These are phyloP conservation scores for Yamagishiella unicocca DNA, from an alignment of 139 green algal species.

Conservation along the genomic window DNA sequence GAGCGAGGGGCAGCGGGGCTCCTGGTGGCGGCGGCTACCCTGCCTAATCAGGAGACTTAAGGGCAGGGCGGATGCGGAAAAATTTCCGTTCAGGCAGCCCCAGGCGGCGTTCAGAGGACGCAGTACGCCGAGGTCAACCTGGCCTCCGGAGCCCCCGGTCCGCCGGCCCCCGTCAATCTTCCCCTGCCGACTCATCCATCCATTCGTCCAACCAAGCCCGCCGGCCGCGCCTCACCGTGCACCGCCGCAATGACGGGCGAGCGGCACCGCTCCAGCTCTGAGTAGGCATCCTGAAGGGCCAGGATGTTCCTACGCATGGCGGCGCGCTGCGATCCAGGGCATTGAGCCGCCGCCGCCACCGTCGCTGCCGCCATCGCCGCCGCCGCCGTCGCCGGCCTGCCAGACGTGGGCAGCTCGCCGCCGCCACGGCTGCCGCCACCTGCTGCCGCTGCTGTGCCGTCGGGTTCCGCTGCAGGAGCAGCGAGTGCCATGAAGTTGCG, in stretches of 20 bases:
- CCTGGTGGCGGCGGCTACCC: too few species aligned
- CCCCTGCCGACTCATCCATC: too few species aligned
- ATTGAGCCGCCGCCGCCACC: not conserved
- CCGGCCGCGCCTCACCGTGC: constrained; percentile 43
- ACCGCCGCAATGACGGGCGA: constrained; percentile 55
- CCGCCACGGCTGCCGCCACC: not conserved
- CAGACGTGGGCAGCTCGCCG: not conserved
- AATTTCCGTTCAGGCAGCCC: too few species aligned
- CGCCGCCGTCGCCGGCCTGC: not conserved
- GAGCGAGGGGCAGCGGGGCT: too few species aligned
- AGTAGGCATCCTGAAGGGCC: constrained; percentile 36
- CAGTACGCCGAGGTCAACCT: too few species aligned
- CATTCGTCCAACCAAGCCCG: too few species aligned
- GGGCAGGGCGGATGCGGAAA: too few species aligned
- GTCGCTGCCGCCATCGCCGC: not conserved
- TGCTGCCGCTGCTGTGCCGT: not conserved
- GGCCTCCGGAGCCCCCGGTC: too few species aligned
- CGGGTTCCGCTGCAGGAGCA: not conserved
- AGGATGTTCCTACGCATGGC: constrained; percentile 29
- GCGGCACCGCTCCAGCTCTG: constrained; percentile 43
- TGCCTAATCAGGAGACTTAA: too few species aligned
- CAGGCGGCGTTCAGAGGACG: too few species aligned
- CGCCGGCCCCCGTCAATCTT: not conserved
- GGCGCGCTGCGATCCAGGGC: constrained; percentile 30
- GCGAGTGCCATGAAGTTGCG: constrained; percentile 18